Percentiles rank a stretch among this genome's conserved stretches.
phyloP scores from a whole-genome alignment of 768 basidiomycete species.

The Russula sp. region DNA sequence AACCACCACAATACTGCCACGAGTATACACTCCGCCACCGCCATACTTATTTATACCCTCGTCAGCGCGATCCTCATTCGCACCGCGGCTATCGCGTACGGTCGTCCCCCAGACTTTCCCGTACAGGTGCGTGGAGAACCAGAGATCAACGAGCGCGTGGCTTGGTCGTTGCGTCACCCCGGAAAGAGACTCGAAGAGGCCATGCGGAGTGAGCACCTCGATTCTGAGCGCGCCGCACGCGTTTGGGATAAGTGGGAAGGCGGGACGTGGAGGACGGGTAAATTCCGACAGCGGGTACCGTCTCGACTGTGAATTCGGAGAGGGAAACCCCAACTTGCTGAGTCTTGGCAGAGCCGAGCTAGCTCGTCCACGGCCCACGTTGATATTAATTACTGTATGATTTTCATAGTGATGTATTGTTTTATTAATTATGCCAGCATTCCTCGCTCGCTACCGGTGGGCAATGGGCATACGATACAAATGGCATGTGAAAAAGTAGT shows the following conservation, averaged over 20 bases:
- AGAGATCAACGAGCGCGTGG: conserved; percentile 43
- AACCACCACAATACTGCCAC: no score
- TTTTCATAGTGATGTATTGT: not conserved
- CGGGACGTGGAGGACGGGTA: conserved; percentile 13
- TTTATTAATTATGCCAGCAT: conserved; percentile 13
- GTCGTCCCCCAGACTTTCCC: conserved; percentile 45
- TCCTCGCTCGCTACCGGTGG: not conserved
- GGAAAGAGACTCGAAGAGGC: conserved; percentile 33
- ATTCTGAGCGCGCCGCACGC: conserved; percentile 28
- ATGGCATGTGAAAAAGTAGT: not conserved
- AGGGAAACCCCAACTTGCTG: no score
- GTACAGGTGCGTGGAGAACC: conserved; percentile 46
- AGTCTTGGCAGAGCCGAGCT: not conserved
- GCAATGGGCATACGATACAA: not conserved
- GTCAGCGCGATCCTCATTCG: conserved; percentile 51
- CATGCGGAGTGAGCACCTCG: conserved; percentile 33
- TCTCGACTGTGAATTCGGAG: conserved; percentile 14
- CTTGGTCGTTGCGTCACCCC: conserved; percentile 40
- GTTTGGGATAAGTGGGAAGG: conserved; percentile 28
- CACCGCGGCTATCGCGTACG: conserved; percentile 50
- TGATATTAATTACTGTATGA: not conserved
- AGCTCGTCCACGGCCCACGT: not conserved
- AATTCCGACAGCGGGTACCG: not conserved
- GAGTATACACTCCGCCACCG: no score
- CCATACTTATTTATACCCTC: not conserved